These are phyloP conservation scores for Echeveria elegans DNA, from an alignment of 164 flowering plant genomes.

Conservation along the genomic window DNA sequence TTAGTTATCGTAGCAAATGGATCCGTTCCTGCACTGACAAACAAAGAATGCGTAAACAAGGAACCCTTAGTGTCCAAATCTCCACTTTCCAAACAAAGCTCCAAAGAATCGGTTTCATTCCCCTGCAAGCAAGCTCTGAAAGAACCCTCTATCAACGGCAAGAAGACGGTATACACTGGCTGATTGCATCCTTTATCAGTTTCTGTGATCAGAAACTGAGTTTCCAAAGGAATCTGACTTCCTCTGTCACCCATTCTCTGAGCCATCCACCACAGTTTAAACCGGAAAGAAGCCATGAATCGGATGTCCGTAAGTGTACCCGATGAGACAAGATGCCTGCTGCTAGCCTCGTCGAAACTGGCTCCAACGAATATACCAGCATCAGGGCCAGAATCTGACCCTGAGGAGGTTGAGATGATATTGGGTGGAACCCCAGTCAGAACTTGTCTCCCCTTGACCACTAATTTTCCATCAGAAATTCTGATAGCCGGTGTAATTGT, in stretches of 20 bases:
- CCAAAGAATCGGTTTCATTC: conserved; percentile 52
- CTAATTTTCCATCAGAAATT: conserved; percentile 50
- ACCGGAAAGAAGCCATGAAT: conserved; percentile 80
- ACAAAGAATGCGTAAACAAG: conserved; percentile 53
- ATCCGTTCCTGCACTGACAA: conserved; percentile 56
- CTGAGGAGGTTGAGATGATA: conserved; percentile 47
- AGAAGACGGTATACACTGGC: conserved; percentile 60
- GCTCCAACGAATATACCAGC: conserved; percentile 85
- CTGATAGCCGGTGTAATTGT: conserved; percentile 63
- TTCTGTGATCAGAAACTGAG: conserved; percentile 75
- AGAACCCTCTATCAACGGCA: conserved; percentile 76
- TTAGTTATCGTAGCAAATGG: conserved; percentile 59
- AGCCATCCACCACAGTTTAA: conserved; percentile 98
- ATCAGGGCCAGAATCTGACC: conserved; percentile 42
- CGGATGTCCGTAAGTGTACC: conserved; percentile 63
- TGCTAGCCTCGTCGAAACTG: conserved; percentile 34
- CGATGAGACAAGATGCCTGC: conserved; percentile 61
- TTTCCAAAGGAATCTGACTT: conserved; percentile 70
- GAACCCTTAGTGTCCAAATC: conserved; percentile 51
- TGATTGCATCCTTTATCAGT: conserved; percentile 46
- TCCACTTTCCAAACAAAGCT: conserved; percentile 87
- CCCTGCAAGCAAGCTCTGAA: conserved; percentile 81
- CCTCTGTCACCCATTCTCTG: conserved; percentile 82
- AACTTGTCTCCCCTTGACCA: conserved; percentile 52
- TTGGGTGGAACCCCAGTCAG: conserved; percentile 66